phyloP scores from a whole-genome alignment of 140 eudicot species.

The Flaveria floridana region DNA sequence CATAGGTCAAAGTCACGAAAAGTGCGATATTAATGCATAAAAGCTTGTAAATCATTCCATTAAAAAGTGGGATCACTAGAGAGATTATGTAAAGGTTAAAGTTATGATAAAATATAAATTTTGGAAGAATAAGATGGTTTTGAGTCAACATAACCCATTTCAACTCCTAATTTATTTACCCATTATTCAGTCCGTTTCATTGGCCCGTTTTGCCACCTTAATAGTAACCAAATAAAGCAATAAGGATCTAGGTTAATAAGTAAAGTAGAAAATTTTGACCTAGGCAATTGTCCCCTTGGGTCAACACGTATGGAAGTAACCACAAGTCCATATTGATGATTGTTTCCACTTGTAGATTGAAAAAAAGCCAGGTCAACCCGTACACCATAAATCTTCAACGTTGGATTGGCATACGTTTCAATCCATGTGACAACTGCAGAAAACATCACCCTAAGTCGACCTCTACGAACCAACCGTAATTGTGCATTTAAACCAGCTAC shows the following conservation, averaged over 20 bases:
- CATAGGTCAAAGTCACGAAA: neutral
- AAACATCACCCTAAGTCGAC: slow-evolving; percentile 66
- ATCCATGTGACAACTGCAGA: slow-evolving; percentile 67
- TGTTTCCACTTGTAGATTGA: slow-evolving; percentile 68
- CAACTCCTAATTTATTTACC: neutral
- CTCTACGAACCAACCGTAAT: slow-evolving; percentile 77
- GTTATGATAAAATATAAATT: neutral
- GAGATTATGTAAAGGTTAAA: neutral
- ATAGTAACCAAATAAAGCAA: neutral
- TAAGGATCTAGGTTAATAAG: slow-evolving; percentile 7
- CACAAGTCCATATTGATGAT: slow-evolving; percentile 73
- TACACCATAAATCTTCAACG: slow-evolving; percentile 55
- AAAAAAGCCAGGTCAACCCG: slow-evolving; percentile 81
- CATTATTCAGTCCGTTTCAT: neutral
- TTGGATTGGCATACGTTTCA: slow-evolving; percentile 80
- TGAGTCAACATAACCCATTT: neutral
- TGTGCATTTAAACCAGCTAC: slow-evolving; percentile 98
- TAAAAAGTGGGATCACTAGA: neutral
- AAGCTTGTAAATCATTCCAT: neutral
- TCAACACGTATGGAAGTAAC: slow-evolving; percentile 58
- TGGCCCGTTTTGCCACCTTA: neutral
- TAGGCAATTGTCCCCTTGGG: slow-evolving; percentile 38
- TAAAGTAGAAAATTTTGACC: slow-evolving; percentile 45
- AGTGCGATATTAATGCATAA: neutral
- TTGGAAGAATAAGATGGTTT: neutral